phyloP scores from a whole-genome alignment of 257 asterid species.

The Solanum chiquidenum region DNA sequence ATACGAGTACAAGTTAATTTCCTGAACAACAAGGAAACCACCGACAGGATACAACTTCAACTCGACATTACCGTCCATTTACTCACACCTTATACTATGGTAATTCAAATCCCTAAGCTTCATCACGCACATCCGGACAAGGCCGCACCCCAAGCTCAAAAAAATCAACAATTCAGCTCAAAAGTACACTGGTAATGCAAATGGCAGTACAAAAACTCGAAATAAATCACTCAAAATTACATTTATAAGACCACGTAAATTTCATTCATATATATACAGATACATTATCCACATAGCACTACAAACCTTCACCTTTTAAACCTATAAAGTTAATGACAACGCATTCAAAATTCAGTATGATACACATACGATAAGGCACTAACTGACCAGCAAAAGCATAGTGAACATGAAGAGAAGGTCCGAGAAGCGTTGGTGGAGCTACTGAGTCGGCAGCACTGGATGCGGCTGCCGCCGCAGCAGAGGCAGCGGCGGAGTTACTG shows the following conservation, averaged over 20 bases:
- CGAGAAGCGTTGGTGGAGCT: constrained; percentile 71
- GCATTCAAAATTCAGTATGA: not conserved
- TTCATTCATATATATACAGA: not conserved
- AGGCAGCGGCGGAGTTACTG: constrained; percentile 27
- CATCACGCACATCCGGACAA: not conserved
- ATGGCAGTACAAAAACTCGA: not conserved
- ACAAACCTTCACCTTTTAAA: not conserved
- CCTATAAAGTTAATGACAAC: not conserved
- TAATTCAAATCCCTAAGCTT: not conserved
- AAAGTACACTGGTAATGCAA: not conserved
- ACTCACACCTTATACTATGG: not conserved
- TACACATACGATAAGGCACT: not conserved
- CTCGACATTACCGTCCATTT: not conserved
- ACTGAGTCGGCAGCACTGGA: constrained; percentile 38
- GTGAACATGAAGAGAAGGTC: constrained; percentile 86
- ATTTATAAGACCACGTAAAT: not conserved
- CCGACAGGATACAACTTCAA: not conserved
- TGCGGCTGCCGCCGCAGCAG: constrained; percentile 17
- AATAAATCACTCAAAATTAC: not conserved
- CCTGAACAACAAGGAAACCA: not conserved
- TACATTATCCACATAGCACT: not conserved
- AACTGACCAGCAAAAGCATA: constrained; percentile 75
- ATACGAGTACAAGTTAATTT: not conserved
- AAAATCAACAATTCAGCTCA: not conserved
- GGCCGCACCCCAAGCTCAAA: not conserved